These are phyloP conservation scores for Agarophyton chilense DNA, from an alignment of 23 red algal genomes.

Conservation along the genomic window DNA sequence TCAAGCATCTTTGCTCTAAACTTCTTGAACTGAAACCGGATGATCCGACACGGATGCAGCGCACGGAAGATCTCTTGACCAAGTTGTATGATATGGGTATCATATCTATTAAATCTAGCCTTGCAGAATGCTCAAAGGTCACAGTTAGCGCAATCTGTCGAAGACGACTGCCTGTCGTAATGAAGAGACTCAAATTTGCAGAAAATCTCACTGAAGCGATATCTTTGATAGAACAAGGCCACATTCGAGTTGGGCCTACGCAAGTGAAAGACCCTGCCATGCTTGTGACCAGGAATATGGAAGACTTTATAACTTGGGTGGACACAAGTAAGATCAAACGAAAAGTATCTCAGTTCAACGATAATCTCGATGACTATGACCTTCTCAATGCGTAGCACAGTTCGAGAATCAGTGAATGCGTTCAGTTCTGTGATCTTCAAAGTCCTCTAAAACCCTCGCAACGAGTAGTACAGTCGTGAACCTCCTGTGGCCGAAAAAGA, in stretches of 20 bases:
- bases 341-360: conserved; percentile 88
- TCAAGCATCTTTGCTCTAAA: conserved; percentile 76
- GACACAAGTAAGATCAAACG: conserved; percentile 96
- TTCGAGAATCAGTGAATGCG: background rate
- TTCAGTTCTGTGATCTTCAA: background rate
- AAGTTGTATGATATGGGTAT: conserved; percentile 94
- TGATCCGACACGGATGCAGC: conserved; percentile 66
- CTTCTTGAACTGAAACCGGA: conserved; percentile 66
- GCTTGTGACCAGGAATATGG: conserved; percentile 92
- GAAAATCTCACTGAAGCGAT: conserved; percentile 85
- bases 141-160: conserved; percentile 93
- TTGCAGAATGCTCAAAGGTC: conserved; percentile 75
- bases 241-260: conserved; percentile 94
- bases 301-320: conserved; percentile 97
- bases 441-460: background rate
- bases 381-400: conserved; percentile 54
- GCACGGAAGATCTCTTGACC: conserved; percentile 86
- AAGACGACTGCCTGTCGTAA: conserved; percentile 87
- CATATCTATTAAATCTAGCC: conserved; percentile 73
- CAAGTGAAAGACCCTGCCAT: conserved; percentile 82
- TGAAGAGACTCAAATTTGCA: conserved; percentile 94
- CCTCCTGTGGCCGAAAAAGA: background rate
- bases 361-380: conserved; percentile 92
- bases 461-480: background rate
- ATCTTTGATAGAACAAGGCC: conserved; percentile 91